Conservation (phyloP, 2,329 filamentous ascomycete species). For the Curvularia eragrostidis region DNA sequence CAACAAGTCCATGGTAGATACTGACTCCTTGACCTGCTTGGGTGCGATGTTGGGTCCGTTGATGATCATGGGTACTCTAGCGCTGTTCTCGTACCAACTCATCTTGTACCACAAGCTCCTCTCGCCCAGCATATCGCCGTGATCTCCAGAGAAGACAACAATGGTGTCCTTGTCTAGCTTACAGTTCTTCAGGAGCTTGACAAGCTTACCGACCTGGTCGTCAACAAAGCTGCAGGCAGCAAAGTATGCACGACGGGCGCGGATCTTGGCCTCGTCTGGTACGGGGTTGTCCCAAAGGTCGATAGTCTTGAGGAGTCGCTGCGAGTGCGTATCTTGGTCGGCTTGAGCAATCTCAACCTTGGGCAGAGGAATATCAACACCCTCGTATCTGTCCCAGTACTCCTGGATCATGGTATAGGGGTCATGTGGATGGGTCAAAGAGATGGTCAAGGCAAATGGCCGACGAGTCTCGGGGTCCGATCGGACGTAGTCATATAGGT, state of each 20-base stretch:
- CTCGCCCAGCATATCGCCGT: slow-evolving; percentile 96
- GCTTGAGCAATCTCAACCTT: slow-evolving; percentile 79
- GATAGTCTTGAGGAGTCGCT: slow-evolving; percentile 83
- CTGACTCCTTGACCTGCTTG: slow-evolving; percentile 79
- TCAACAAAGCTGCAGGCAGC: slow-evolving; percentile 94
- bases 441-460: slow-evolving; percentile 89
- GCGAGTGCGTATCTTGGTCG: slow-evolving; percentile 84
- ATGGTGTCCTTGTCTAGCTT: slow-evolving; percentile 85
- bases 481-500: slow-evolving; percentile 89
- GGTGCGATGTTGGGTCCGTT: slow-evolving; percentile 78
- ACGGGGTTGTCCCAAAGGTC: slow-evolving; percentile 87
- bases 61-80: slow-evolving; percentile 85
- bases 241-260: slow-evolving; percentile 87
- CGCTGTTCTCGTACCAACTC: slow-evolving; percentile 92
- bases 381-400: slow-evolving; percentile 92
- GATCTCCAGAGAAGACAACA: slow-evolving; percentile 89
- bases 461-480: slow-evolving; percentile 70
- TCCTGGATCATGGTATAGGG: slow-evolving; percentile 93
- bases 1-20: slow-evolving; percentile 88
- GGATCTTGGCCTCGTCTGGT: slow-evolving; percentile 83
- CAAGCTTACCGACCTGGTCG: slow-evolving; percentile 84
- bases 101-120: slow-evolving; percentile 96
- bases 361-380: slow-evolving; percentile 83
- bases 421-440: slow-evolving; percentile 92
- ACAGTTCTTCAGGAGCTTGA: slow-evolving; percentile 79